Evolutionary conservation across 2,329 filamentous ascomycete genomes (phyloP).

Genomic region (Aspergillus fijiensis): DNA sequence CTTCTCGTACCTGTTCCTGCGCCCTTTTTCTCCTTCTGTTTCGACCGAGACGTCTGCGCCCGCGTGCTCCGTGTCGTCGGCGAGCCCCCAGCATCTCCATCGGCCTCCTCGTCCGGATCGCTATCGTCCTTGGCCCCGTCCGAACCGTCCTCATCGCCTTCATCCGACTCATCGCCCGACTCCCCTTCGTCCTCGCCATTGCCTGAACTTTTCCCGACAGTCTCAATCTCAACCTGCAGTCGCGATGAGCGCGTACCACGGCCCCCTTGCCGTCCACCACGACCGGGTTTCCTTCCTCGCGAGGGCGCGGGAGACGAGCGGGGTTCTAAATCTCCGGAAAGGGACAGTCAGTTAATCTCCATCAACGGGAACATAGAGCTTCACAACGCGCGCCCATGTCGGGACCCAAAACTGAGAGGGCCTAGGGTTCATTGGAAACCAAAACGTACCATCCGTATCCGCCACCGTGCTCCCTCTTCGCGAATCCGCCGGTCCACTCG

Average conservation of each 20-base stretch:
- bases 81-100: slow-evolving; percentile 38
- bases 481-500: slow-evolving; percentile 37
- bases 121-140: slow-evolving; percentile 39
- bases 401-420: too few relatives aligned
- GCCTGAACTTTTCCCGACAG: slow-evolving; percentile 30
- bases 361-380: too few relatives aligned
- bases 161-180: slow-evolving; percentile 42
- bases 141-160: slow-evolving; percentile 39
- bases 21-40: slow-evolving; percentile 38
- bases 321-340: slow-evolving; percentile 32
- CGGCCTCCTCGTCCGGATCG: slow-evolving; percentile 40
- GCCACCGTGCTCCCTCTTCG: slow-evolving; percentile 47
- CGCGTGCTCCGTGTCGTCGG: slow-evolving; percentile 36
- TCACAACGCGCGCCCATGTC: too few relatives aligned
- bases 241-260: slow-evolving; percentile 41
- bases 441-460: slow-evolving; percentile 47
- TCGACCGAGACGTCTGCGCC: slow-evolving; percentile 36
- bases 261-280: slow-evolving; percentile 34
- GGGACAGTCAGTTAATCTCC: neutral
- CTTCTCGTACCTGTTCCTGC: slow-evolving; percentile 36
- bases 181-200: slow-evolving; percentile 41
- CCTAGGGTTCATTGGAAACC: neutral
- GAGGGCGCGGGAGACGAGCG: slow-evolving; percentile 46
- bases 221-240: slow-evolving; percentile 41
- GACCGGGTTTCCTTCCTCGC: slow-evolving; percentile 38